phyloP scores from a whole-genome alignment of 179 eudicot species.

The Actinidia arguta region DNA sequence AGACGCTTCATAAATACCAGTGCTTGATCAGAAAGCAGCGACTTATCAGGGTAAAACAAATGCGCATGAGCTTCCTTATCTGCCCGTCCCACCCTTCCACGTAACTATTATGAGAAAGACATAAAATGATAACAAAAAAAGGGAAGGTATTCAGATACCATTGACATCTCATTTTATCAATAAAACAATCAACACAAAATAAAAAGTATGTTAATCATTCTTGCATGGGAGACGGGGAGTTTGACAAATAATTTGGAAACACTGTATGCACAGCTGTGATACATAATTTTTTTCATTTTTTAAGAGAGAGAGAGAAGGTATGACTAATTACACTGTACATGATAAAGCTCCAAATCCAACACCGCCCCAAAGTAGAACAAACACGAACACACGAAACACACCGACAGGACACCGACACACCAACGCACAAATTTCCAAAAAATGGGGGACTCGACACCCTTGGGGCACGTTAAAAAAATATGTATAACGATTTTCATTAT shows the following conservation, averaged over 20 bases:
- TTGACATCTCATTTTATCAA: background rate
- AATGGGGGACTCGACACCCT: no score
- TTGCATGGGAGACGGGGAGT: background rate
- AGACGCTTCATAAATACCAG: slow-evolving; percentile 48
- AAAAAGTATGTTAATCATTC: background rate
- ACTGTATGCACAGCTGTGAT: background rate
- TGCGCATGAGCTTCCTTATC: slow-evolving; percentile 97
- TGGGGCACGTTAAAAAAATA: no score
- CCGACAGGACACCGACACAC: no score
- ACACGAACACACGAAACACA: no score
- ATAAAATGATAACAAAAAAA: slow-evolving; percentile 12
- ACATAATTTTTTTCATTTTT: background rate
- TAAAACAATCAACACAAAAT: background rate
- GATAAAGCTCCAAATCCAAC: background rate
- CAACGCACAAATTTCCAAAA: no score
- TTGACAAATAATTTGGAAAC: background rate
- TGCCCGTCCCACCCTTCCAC: slow-evolving; percentile 97
- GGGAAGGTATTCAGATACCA: background rate
- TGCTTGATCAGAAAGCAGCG: slow-evolving; percentile 85
- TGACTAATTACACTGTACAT: background rate
- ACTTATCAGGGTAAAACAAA: slow-evolving; percentile 85
- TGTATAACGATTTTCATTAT: no score
- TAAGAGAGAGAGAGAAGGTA: background rate
- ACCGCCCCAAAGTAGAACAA: no score
- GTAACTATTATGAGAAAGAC: slow-evolving; percentile 52